phyloP scores from a whole-genome alignment of 2,329 filamentous ascomycete genomes.

The Apiospora kogelbergensis region DNA sequence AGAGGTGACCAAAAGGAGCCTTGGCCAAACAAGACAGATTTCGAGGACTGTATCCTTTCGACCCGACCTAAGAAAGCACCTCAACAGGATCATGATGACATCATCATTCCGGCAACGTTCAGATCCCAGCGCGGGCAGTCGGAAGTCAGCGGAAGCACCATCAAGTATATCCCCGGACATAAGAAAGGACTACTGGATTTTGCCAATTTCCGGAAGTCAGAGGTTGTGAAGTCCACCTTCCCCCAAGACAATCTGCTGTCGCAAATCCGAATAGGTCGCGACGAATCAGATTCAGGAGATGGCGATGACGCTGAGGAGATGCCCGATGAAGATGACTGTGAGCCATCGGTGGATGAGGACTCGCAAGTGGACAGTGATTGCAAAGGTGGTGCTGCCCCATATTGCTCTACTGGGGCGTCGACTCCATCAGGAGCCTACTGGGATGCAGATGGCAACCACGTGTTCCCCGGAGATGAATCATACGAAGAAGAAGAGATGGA shows the following conservation, averaged over 20 bases:
- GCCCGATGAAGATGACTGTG: not conserved
- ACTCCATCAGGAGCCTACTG: slow-evolving; percentile 5
- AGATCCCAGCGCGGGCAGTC: not conserved
- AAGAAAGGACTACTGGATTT: slow-evolving; percentile 11
- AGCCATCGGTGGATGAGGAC: not conserved
- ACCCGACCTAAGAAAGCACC: not conserved
- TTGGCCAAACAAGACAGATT: slow-evolving; percentile 31
- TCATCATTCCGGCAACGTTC: not conserved
- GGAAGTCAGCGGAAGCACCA: not conserved
- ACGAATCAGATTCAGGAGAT: not conserved
- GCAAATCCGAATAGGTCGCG: not conserved
- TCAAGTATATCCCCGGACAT: not conserved
- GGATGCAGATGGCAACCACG: slow-evolving; percentile 12
- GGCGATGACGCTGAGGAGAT: not conserved
- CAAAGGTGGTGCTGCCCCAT: not conserved
- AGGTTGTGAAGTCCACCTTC: not conserved
- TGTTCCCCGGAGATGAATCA: slow-evolving; percentile 11
- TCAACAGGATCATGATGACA: slow-evolving; percentile 9
- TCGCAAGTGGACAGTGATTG: not conserved
- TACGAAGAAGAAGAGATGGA: not conserved
- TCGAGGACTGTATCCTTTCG: slow-evolving; percentile 18
- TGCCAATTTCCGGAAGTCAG: not conserved
- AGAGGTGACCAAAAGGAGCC: slow-evolving; percentile 19
- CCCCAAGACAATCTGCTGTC: not conserved
- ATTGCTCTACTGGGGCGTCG: not conserved